Conservation (phyloP, 106 monocot genomes). For the Phalaenopsis equestris region DNA sequence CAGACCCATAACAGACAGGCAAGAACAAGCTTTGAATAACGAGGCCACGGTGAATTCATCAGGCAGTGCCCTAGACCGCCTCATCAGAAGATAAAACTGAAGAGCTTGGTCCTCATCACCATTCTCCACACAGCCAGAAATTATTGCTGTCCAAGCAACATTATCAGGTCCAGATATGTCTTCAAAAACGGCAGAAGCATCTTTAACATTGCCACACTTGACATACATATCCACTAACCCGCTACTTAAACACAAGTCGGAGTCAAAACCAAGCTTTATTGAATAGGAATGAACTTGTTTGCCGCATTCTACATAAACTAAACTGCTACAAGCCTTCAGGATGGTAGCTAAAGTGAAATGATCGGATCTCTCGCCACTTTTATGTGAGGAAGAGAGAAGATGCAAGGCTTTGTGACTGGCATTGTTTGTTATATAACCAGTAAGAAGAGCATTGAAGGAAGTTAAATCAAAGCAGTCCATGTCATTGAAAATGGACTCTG, state of each 20-base stretch:
- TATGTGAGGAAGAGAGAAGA: slow-evolving; percentile 29
- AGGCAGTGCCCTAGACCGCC: slow-evolving; percentile 25
- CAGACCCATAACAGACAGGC: slow-evolving; percentile 42
- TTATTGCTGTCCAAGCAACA: slow-evolving; percentile 74
- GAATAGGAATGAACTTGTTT: slow-evolving; percentile 54
- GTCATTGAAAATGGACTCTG: slow-evolving; percentile 22
- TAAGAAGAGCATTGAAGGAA: slow-evolving; percentile 54
- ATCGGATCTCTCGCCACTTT: slow-evolving; percentile 17
- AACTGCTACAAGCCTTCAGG: slow-evolving; percentile 54
- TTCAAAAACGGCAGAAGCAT: slow-evolving; percentile 32
- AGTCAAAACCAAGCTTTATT: slow-evolving; percentile 42
- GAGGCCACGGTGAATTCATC: slow-evolving; percentile 57
- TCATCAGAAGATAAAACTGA: slow-evolving; percentile 41
- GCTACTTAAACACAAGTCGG: slow-evolving; percentile 48
- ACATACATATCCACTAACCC: slow-evolving; percentile 57
- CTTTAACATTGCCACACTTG: slow-evolving; percentile 39
- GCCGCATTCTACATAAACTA: slow-evolving; percentile 31
- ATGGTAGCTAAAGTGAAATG: slow-evolving; percentile 45
- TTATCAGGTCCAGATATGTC: slow-evolving; percentile 56
- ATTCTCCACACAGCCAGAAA: slow-evolving; percentile 63
- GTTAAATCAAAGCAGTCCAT: slow-evolving; percentile 44
- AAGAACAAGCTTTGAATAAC: slow-evolving; percentile 58
- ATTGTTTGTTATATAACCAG: slow-evolving; percentile 39
- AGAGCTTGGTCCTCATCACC: slow-evolving; percentile 44
- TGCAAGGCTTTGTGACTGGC: slow-evolving; percentile 22